These are phyloP conservation scores for Fusarium robinianum DNA, from an alignment of 2,329 filamentous ascomycete species.

Conservation along the genomic window DNA sequence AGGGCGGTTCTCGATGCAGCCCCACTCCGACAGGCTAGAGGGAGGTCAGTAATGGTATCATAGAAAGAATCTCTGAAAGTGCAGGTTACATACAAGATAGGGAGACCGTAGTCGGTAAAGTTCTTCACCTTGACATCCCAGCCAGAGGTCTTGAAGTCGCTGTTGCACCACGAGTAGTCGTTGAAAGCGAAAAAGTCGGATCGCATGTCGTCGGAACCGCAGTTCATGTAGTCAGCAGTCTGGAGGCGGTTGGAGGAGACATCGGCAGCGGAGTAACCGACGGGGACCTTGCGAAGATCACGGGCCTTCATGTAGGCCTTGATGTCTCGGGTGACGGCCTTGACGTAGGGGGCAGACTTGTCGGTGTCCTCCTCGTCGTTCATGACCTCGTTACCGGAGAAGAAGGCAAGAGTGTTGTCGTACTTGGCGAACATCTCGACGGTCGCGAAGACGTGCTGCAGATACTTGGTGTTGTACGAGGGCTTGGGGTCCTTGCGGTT, in stretches of 20 bases:
- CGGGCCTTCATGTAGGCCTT: conserved; percentile 69
- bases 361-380: conserved; percentile 68
- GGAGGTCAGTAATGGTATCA: conserved; percentile 3
- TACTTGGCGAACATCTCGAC: conserved; percentile 84
- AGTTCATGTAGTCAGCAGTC: conserved; percentile 93
- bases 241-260: conserved; percentile 83
- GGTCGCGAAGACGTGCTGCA: conserved; percentile 84
- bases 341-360: conserved; percentile 71
- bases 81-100: conserved; percentile 66
- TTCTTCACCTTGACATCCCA: conserved; percentile 90
- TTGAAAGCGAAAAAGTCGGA: conserved; percentile 91
- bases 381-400: conserved; percentile 81
- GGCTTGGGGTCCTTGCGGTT: conserved; percentile 75
- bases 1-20: conserved; percentile 75
- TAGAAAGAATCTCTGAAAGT: background rate
- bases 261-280: conserved; percentile 79
- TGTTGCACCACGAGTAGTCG: conserved; percentile 86
- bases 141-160: conserved; percentile 70
- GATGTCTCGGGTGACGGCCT: conserved; percentile 78
- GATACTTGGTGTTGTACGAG: conserved; percentile 87
- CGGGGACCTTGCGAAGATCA: conserved; percentile 68
- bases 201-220: conserved; percentile 79
- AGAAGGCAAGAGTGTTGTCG: conserved; percentile 84
- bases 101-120: conserved; percentile 83
- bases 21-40: conserved; percentile 80